phyloP scores from a whole-genome alignment of 306 rosid species.

The Quercus alba region DNA sequence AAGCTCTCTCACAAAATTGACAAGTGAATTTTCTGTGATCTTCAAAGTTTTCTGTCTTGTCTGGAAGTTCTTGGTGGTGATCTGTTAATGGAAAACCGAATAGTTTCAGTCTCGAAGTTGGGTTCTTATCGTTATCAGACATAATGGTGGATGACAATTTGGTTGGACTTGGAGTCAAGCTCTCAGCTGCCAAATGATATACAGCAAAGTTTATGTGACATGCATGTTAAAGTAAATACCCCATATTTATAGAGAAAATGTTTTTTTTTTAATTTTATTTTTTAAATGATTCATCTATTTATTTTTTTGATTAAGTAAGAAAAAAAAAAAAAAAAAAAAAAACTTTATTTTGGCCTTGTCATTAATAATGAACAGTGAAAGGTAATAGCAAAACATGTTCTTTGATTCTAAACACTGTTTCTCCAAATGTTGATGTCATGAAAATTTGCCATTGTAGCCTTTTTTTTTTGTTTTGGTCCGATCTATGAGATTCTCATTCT shows the following conservation, averaged over 20 bases:
- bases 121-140: conserved; percentile 31
- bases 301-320: background rate
- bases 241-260: background rate
- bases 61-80: conserved; percentile 22
- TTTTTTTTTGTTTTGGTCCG: background rate
- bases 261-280: too few relatives aligned
- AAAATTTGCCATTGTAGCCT: background rate
- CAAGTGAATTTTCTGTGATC: conserved; percentile 54
- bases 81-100: conserved; percentile 58
- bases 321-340: background rate
- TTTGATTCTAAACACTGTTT: background rate
- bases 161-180: background rate
- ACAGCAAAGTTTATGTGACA: background rate
- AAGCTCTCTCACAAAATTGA: conserved; percentile 56
- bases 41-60: conserved; percentile 4
- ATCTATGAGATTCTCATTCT: background rate
- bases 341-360: background rate
- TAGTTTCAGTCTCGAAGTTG: conserved; percentile 34
- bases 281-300: background rate
- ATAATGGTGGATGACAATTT: conserved; percentile 2
- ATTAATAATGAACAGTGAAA: background rate
- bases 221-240: background rate
- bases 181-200: background rate
- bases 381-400: background rate
- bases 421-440: background rate